Conservation (phyloP, 352 stramenopile species). For the Pythium biforme region DNA sequence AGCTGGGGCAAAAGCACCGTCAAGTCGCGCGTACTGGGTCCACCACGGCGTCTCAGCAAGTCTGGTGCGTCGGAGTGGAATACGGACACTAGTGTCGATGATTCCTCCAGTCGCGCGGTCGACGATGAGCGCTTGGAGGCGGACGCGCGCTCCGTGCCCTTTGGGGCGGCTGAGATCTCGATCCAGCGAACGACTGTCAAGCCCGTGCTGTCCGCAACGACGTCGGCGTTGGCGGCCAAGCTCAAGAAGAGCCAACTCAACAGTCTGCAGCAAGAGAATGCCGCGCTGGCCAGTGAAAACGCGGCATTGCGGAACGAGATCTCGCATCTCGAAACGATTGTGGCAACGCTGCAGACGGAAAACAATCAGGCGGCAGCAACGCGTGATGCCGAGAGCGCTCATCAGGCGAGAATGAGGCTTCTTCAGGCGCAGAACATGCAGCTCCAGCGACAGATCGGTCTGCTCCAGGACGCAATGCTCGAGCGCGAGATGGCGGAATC, state of each 20-base stretch:
- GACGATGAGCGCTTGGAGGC: conserved; percentile 14
- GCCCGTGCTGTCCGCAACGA: conserved; percentile 5
- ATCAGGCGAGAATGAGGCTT: conserved; percentile 33
- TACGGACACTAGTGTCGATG: conserved; percentile 13
- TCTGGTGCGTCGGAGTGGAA: conserved; percentile 18
- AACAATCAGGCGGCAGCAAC: conserved; percentile 16
- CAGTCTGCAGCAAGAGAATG: conserved; percentile 45
- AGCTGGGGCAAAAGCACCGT: background rate
- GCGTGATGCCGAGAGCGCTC: background rate
- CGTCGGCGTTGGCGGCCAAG: conserved; percentile 33
- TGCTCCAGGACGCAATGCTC: conserved; percentile 41
- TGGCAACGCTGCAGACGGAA: conserved; percentile 32
- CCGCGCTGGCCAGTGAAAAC: conserved; percentile 38
- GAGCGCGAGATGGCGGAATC: conserved; percentile 37
- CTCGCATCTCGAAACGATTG: conserved; percentile 43
- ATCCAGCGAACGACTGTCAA: conserved; percentile 33
- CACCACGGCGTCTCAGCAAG: background rate
- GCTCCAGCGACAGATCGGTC: conserved; percentile 45
- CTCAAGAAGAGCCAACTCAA: conserved; percentile 46
- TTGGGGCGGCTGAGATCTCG: conserved; percentile 27
- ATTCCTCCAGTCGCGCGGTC: background rate
- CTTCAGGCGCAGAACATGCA: conserved; percentile 64
- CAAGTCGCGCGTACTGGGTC: background rate
- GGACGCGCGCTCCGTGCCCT: background rate
- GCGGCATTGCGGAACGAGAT: conserved; percentile 42